phyloP scores from a whole-genome alignment of 2,329 filamentous ascomycete genomes.

The Trichothecium sympodiale region DNA sequence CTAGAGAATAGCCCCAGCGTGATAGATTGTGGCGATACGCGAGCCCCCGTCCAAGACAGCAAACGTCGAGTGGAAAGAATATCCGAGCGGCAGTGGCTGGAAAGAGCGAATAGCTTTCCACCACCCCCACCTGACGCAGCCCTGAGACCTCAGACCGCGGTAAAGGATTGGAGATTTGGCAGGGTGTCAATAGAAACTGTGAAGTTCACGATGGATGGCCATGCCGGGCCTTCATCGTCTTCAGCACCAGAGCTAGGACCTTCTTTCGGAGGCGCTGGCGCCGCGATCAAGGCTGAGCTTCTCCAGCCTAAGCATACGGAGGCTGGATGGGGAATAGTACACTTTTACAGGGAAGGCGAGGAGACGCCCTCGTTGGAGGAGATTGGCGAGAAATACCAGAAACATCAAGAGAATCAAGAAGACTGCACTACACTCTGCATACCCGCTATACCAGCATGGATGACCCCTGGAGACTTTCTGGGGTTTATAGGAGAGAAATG shows the following conservation, averaged over 20 bases:
- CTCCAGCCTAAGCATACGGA: slow-evolving; percentile 64
- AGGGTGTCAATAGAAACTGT: slow-evolving; percentile 70
- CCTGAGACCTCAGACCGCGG: slow-evolving; percentile 36
- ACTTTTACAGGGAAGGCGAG: slow-evolving; percentile 78
- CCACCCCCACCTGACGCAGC: slow-evolving; percentile 31
- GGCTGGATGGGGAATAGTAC: slow-evolving; percentile 84
- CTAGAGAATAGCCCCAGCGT: slow-evolving; percentile 15
- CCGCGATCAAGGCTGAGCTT: slow-evolving; percentile 74
- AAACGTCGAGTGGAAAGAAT: slow-evolving; percentile 20
- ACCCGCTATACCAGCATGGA: slow-evolving; percentile 86
- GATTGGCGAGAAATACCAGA: slow-evolving; percentile 12
- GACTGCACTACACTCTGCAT: slow-evolving; percentile 86
- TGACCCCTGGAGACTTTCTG: slow-evolving; percentile 81
- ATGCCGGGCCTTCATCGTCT: slow-evolving; percentile 17
- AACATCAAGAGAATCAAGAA: slow-evolving; percentile 26
- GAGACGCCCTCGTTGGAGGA: slow-evolving; percentile 50
- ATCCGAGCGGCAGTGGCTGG: slow-evolving; percentile 27
- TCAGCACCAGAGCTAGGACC: slow-evolving; percentile 44
- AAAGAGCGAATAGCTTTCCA: slow-evolving; percentile 28
- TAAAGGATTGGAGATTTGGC: slow-evolving; percentile 70
- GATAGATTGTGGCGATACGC: slow-evolving; percentile 38
- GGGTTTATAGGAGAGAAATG: slow-evolving; percentile 87
- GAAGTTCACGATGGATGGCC: slow-evolving; percentile 34
- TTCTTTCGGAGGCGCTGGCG: slow-evolving; percentile 47
- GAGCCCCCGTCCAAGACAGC: slow-evolving; percentile 17